Percentiles rank a stretch among this genome's conserved stretches.
These are phyloP conservation scores for Didymella glomerata DNA, from an alignment of 2,329 filamentous ascomycete genomes.

Conservation along the genomic window DNA sequence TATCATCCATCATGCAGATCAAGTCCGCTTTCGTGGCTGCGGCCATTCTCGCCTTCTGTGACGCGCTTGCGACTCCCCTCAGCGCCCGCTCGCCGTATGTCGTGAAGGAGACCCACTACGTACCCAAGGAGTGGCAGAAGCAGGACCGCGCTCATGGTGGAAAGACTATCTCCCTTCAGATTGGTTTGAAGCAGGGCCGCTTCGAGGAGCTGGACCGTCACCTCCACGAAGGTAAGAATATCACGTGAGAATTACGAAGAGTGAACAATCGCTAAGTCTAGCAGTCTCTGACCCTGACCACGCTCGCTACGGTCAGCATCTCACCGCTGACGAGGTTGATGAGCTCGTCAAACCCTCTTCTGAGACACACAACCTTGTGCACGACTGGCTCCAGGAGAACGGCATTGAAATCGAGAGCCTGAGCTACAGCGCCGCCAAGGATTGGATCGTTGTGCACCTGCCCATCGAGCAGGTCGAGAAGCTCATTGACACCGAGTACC, in stretches of 20 bases:
- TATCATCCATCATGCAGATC: constrained; percentile 32
- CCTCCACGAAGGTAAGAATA: constrained; percentile 58
- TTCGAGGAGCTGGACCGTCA: constrained; percentile 65
- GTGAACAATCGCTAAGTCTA: constrained; percentile 1
- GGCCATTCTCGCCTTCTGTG: constrained; percentile 39
- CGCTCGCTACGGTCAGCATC: constrained; percentile 63
- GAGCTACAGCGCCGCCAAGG: constrained; percentile 62
- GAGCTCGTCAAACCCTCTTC: constrained; percentile 63
- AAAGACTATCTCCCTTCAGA: constrained; percentile 63
- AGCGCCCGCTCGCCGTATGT: constrained; percentile 55
- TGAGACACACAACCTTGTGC: constrained; percentile 61
- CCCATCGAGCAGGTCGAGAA: constrained; percentile 62
- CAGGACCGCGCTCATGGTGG: constrained; percentile 58
- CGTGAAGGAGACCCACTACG: constrained; percentile 65
- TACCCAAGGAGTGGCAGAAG: constrained; percentile 61
- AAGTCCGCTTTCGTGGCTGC: constrained; percentile 38
- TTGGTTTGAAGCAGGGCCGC: constrained; percentile 66
- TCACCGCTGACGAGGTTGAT: constrained; percentile 62
- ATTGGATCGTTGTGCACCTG: constrained; percentile 65
- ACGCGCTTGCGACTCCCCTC: constrained; percentile 49
- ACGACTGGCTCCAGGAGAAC: constrained; percentile 65
- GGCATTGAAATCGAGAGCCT: constrained; percentile 58
- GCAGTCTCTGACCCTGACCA: constrained; percentile 56
- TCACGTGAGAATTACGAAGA: not conserved
- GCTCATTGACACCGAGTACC: constrained; percentile 61